Conservation (phyloP, 2,329 filamentous ascomycete genomes). For the Hypoxylon rubiginosum region DNA sequence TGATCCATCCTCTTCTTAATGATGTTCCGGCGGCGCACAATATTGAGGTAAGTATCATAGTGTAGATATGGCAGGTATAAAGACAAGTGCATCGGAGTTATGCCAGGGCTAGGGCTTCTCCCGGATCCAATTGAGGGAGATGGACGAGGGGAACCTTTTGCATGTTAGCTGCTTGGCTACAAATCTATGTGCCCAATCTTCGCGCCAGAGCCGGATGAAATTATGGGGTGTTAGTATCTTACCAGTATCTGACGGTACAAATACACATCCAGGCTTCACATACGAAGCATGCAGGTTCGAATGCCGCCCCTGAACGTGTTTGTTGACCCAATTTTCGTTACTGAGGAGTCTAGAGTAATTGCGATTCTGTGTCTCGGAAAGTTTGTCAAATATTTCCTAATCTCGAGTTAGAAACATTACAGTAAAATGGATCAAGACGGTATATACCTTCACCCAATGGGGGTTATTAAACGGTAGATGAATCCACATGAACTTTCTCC, state of each 20-base stretch:
- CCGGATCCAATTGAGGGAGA: slow-evolving; percentile 47
- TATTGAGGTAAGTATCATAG: slow-evolving; percentile 72
- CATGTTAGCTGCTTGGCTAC: slow-evolving; percentile 4
- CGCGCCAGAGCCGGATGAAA: too few relatives aligned
- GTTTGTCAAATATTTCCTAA: slow-evolving; percentile 55
- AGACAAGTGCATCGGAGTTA: slow-evolving; percentile 57
- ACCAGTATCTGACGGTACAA: slow-evolving; percentile 56
- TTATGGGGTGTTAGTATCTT: slow-evolving; percentile 37
- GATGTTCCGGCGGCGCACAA: slow-evolving; percentile 68
- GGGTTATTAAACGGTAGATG: slow-evolving; percentile 70
- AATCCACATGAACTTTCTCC: slow-evolving; percentile 69
- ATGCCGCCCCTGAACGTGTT: slow-evolving; percentile 63
- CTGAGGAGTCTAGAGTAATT: slow-evolving; percentile 59
- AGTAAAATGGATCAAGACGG: slow-evolving; percentile 20
- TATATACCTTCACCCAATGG: slow-evolving; percentile 67
- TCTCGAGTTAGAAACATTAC: slow-evolving; percentile 43
- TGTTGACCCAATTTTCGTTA: slow-evolving; percentile 63
- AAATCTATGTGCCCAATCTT: neutral
- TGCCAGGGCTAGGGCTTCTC: slow-evolving; percentile 45
- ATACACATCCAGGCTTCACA: slow-evolving; percentile 63
- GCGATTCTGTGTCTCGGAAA: slow-evolving; percentile 60
- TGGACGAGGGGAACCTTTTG: slow-evolving; percentile 55
- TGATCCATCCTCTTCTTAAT: slow-evolving; percentile 66
- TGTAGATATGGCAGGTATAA: slow-evolving; percentile 72
- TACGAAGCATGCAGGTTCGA: slow-evolving; percentile 65